These are phyloP conservation scores for Dendrobium catenatum DNA, from an alignment of 106 monocot genomes.

Conservation along the genomic window DNA sequence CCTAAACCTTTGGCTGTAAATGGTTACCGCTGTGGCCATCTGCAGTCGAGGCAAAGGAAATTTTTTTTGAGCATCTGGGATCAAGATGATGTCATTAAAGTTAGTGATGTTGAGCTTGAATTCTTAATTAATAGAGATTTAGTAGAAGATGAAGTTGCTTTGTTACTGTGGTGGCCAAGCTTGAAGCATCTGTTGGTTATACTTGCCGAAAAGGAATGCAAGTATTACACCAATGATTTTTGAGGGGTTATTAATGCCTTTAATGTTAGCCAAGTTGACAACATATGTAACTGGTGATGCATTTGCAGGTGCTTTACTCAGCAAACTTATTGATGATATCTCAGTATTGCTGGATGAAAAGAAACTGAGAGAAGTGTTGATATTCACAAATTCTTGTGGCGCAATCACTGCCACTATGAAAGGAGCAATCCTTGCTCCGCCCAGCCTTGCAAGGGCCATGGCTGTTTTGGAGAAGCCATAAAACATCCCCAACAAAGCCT, in stretches of 20 bases:
- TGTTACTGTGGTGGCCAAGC: conserved; percentile 7
- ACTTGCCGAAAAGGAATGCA: conserved; percentile 6
- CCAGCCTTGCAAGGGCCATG: conserved; percentile 15
- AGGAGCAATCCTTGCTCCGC: conserved; percentile 80
- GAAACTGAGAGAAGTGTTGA: conserved; percentile 54
- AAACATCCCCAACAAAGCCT: neutral
- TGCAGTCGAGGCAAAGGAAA: neutral
- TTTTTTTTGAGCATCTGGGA: too few species aligned
- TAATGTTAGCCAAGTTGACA: neutral
- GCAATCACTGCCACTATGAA: conserved; percentile 85
- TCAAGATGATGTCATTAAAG: too few species aligned
- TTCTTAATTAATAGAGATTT: conserved; percentile 11
- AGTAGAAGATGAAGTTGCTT: conserved; percentile 8
- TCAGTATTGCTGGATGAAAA: conserved; percentile 74
- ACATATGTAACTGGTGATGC: conserved; percentile 89
- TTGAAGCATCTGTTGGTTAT: conserved; percentile 20
- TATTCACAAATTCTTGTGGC: conserved; percentile 64
- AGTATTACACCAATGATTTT: conserved; percentile 55
- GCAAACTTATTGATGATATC: conserved; percentile 43
- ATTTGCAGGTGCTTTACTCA: conserved; percentile 65
- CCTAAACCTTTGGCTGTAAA: conserved; percentile 30
- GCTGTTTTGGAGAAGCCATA: neutral
- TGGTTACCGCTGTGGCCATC: conserved; percentile 33
- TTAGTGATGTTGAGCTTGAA: conserved; percentile 12
- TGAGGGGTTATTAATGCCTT: conserved; percentile 52